These are phyloP conservation scores for Phytophthora colocasiae DNA, from an alignment of 352 stramenopile genomes.

Conservation along the genomic window DNA sequence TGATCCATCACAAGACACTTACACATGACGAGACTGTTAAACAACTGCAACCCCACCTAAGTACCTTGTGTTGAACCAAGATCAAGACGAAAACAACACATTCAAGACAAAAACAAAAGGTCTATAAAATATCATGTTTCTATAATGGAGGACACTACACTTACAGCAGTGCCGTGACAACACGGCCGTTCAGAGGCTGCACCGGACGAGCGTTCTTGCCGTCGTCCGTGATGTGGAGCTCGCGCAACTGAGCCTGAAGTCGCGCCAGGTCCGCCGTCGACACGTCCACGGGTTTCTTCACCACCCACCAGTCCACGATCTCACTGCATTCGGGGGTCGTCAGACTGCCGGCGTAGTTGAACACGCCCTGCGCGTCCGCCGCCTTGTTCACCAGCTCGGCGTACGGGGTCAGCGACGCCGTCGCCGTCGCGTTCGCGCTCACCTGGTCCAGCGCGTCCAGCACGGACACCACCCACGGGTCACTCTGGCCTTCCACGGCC, in stretches of 20 bases:
- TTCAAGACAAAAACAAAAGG: no score
- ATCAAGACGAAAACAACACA: no score
- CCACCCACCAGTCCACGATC: constrained; percentile 32
- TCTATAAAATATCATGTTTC: no score
- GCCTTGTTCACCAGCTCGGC: constrained; percentile 21
- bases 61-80: no score
- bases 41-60: no score
- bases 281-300: constrained; percentile 51
- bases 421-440: constrained; percentile 11
- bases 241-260: constrained; percentile 28
- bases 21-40: no score
- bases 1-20: no score
- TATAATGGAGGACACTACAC: neutral
- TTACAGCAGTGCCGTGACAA: constrained; percentile 8
- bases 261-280: constrained; percentile 37
- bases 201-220: constrained; percentile 39
- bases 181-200: constrained; percentile 38
- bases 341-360: constrained; percentile 69
- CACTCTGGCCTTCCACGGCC: constrained; percentile 16
- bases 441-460: constrained; percentile 34
- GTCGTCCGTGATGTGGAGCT: constrained; percentile 40
- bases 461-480: constrained; percentile 39
- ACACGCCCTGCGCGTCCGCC: constrained; percentile 20
- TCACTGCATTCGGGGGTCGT: constrained; percentile 51
- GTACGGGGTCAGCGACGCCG: constrained; percentile 26